Evolutionary conservation across 768 basidiomycete species (phyloP).

Genomic region (Lepiota brunneoincarnata): DNA sequence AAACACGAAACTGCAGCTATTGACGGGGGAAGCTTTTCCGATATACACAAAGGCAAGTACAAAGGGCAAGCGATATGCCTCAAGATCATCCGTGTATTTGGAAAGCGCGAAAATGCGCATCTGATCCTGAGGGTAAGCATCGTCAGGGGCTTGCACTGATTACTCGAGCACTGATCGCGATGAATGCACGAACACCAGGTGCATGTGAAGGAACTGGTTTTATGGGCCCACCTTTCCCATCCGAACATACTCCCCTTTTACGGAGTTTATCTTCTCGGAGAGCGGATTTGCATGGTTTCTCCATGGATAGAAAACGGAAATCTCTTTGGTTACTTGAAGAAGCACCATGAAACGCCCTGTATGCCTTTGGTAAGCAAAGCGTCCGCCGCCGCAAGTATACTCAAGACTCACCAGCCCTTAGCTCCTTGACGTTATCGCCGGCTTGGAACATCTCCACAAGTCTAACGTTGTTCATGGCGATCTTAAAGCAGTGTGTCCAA

Average conservation of each 20-base stretch:
- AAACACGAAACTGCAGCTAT: background rate
- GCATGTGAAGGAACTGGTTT: constrained; percentile 21
- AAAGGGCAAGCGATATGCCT: background rate
- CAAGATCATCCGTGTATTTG: constrained; percentile 8
- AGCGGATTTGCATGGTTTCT: constrained; percentile 15
- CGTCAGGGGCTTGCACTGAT: background rate
- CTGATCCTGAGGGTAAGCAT: no score
- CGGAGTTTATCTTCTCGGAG: constrained; percentile 22
- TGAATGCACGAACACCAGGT: background rate
- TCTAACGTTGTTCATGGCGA: constrained; percentile 1
- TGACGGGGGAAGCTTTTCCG: background rate
- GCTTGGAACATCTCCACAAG: background rate
- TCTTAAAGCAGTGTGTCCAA: background rate
- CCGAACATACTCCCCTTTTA: constrained; percentile 33
- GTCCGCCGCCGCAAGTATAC: no score
- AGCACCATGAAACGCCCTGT: constrained; percentile 8
- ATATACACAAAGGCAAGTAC: constrained; percentile 1
- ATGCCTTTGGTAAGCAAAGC: constrained; percentile 12
- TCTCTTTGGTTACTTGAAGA: constrained; percentile 13
- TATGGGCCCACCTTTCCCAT: constrained; percentile 32
- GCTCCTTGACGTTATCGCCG: background rate
- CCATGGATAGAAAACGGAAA: constrained; percentile 21
- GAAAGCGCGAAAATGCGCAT: background rate
- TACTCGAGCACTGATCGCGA: background rate
- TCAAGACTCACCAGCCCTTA: background rate